Base-by-base conservation (phyloP, 768 basidiomycete genomes). In the Kondoa subrosea region DNA sequence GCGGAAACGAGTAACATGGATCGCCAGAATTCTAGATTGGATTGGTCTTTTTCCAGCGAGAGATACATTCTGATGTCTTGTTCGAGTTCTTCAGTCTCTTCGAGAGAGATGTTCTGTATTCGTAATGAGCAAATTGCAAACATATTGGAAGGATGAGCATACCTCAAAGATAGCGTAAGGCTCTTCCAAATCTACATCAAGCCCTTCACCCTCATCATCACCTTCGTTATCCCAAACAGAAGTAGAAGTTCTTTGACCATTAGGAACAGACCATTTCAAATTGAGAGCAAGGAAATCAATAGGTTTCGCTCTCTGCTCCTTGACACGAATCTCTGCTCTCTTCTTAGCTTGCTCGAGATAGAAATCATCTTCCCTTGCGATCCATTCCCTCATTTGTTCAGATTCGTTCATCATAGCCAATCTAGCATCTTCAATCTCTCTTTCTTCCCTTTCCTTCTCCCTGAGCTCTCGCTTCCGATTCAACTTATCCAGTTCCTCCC, bases 1-100 rank as follows among this genome's bases (percentile, higher is more conserved):
- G 90, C 89, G 78, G 91, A 95, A 2, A 99, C 86, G 8, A 93
- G 88, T 85, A 92, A 88, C 90, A 99, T 95, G 73, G 95, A 88
- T 89, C 95, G 73, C 95, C 95, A 99, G 77, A 97, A 99, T 72
- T 99, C 93, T 67, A 95, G 83, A 76, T 92, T 93, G 64, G 84
- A 80, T 12, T 90, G 85, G 3, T 83, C 81, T 70, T 85, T 85
- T 76, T 99, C 95, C 26, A 99, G 81, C 8, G 84, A 82, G 40
- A 99, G 80, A 75, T 97, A 97, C 71, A 84, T 84, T 77, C 91
- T 86, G 71, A 99, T 96, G 76, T 97, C 92, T 64, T 89, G 87
- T 71, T 93, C 89, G 17, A 99, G 79, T 76, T 99, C 93, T 71
- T 91, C 85, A 4, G 89, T 87, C 80, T 99, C 92, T 60, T 85